phyloP scores from a whole-genome alignment of 1,284 basidiomycete genomes.

The Pseudozyma hubeiensis region DNA sequence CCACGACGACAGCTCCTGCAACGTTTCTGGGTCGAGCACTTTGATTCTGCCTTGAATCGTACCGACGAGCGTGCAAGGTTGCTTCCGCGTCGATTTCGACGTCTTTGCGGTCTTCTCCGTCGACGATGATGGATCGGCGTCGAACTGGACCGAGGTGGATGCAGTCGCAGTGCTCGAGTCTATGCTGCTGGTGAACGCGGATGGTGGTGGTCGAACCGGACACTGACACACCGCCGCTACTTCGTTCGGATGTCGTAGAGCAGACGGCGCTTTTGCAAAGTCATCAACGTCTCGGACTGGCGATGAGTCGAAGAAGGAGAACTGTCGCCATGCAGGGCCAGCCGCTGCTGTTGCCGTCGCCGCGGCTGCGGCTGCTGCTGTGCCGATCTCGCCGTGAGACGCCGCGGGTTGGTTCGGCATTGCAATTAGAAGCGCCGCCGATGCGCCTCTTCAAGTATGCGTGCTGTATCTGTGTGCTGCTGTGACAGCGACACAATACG shows the following conservation, averaged over 20 bases:
- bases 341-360: slow-evolving; percentile 42
- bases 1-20: slow-evolving; percentile 49
- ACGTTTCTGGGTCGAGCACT: slow-evolving; percentile 57
- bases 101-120: slow-evolving; percentile 4
- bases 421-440: neutral
- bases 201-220: slow-evolving; percentile 40
- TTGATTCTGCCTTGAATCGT: slow-evolving; percentile 46
- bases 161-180: slow-evolving; percentile 1
- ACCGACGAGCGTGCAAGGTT: slow-evolving; percentile 52
- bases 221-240: slow-evolving; percentile 56
- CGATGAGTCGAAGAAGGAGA: slow-evolving; percentile 58
- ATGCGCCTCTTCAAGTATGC: neutral
- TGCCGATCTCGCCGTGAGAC: slow-evolving; percentile 32
- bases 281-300: slow-evolving; percentile 52
- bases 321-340: slow-evolving; percentile 60
- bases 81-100: slow-evolving; percentile 8
- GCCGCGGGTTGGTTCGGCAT: slow-evolving; percentile 23
- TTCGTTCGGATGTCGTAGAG: slow-evolving; percentile 44
- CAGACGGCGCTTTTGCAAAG: slow-evolving; percentile 46
- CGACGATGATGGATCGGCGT: slow-evolving; percentile 3
- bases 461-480: no score
- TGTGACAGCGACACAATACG: no score
- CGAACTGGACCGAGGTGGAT: slow-evolving; percentile 12
- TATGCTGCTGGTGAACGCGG: slow-evolving; percentile 3
- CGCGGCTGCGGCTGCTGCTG: slow-evolving; percentile 33